Evolutionary conservation across 1,139 yeast genomes (phyloP).

Genomic region (Saccharomyces pastorianus): DNA sequence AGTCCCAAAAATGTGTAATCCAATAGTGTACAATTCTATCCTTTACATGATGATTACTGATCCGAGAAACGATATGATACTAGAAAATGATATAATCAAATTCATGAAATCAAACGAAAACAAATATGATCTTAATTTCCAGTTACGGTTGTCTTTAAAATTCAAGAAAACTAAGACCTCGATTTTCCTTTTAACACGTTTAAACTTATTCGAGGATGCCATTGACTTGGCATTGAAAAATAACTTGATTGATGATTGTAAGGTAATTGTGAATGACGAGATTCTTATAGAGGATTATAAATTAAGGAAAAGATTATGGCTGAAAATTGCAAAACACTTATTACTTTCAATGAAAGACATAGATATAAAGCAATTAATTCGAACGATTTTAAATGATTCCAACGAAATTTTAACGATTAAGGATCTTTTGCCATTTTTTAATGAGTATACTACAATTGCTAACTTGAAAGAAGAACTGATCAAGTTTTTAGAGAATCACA

Average conservation of each 20-base stretch:
- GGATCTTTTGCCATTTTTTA: slow-evolving; percentile 76
- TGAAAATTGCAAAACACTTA: slow-evolving; percentile 55
- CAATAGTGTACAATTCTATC: slow-evolving; percentile 60
- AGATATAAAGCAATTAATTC: slow-evolving; percentile 29
- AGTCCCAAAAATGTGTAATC: slow-evolving; percentile 38
- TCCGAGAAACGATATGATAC: slow-evolving; percentile 19
- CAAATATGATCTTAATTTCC: slow-evolving; percentile 55
- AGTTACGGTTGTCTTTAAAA: slow-evolving; percentile 63
- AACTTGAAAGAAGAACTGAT: slow-evolving; percentile 80
- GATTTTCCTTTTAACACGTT: slow-evolving; percentile 57
- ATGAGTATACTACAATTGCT: slow-evolving; percentile 74
- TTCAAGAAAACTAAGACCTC: slow-evolving; percentile 56
- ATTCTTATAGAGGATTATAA: slow-evolving; percentile 35
- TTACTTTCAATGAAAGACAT: slow-evolving; percentile 17
- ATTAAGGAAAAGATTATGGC: slow-evolving; percentile 65
- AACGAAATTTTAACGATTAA: slow-evolving; percentile 60
- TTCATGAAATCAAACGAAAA: slow-evolving; percentile 39
- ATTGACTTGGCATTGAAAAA: slow-evolving; percentile 61
- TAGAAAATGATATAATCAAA: slow-evolving; percentile 39
- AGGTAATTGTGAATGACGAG: slow-evolving; percentile 47
- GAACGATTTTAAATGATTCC: slow-evolving; percentile 40
- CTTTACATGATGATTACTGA: slow-evolving; percentile 54
- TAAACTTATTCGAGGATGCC: slow-evolving; percentile 74
- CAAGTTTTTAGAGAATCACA: slow-evolving; percentile 64
- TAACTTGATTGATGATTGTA: slow-evolving; percentile 55